Conservation (phyloP, 805 yeast genomes). For the Candida parachauliodes region DNA sequence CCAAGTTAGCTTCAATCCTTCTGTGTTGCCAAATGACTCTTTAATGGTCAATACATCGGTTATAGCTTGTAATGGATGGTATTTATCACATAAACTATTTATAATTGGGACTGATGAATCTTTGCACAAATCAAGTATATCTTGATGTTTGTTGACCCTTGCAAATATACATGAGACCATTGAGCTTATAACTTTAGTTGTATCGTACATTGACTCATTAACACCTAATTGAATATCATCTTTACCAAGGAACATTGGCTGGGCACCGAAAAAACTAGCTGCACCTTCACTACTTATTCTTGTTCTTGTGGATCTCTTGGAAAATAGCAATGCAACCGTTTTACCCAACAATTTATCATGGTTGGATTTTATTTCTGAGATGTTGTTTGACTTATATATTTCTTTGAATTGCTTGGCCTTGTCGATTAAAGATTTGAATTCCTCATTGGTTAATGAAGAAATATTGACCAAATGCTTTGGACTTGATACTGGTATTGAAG, state of each 20-base stretch:
- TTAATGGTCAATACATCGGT: slow-evolving; percentile 85
- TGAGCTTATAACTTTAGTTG: slow-evolving; percentile 84
- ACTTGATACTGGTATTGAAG: slow-evolving; percentile 2
- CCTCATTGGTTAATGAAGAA: slow-evolving; percentile 69
- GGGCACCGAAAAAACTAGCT: slow-evolving; percentile 86
- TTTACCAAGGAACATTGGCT: slow-evolving; percentile 93
- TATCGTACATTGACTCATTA: slow-evolving; percentile 86
- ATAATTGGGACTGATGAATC: slow-evolving; percentile 88
- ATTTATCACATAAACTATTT: slow-evolving; percentile 88
- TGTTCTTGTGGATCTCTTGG: slow-evolving; percentile 93
- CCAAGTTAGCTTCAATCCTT: slow-evolving; percentile 83
- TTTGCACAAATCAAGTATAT: slow-evolving; percentile 71
- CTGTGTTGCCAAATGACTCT: slow-evolving; percentile 61
- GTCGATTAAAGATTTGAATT: slow-evolving; percentile 65
- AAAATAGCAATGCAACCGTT: slow-evolving; percentile 77
- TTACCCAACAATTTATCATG: slow-evolving; percentile 68
- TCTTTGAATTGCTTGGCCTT: slow-evolving; percentile 70
- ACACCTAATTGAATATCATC: slow-evolving; percentile 97
- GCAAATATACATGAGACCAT: slow-evolving; percentile 98
- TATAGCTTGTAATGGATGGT: slow-evolving; percentile 94
- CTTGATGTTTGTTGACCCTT: slow-evolving; percentile 84
- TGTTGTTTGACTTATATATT: slow-evolving; percentile 51
- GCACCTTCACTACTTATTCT: slow-evolving; percentile 95
- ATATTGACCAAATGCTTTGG: slow-evolving; percentile 80
- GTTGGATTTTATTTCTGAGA: slow-evolving; percentile 25